Evolutionary conservation across 2,329 filamentous ascomycete genomes (phyloP), one percentile per base, ranked within the genome.

Genomic region (Magnaporthiopsis rhizophila): DNA sequence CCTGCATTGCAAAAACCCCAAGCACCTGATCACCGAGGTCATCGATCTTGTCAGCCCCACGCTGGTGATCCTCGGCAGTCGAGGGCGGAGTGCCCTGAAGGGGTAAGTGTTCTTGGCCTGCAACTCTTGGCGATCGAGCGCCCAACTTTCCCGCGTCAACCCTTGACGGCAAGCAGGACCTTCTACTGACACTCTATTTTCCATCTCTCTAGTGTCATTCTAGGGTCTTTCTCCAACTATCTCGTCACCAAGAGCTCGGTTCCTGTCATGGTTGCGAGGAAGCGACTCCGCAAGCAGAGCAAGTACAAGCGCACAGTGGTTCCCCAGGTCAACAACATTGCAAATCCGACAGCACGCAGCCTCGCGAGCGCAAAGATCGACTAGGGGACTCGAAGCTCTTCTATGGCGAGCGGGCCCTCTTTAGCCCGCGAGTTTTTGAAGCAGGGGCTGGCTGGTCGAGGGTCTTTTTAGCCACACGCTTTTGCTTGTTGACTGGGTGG

Each of bases 181-280:
- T 2, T 50, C 62, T 65, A 56, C 62, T 70, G 64, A 65, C 38
- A 56, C 57, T 64, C 60, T 62, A 13, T 61, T 50, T 61, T 38
- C 36, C 3, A 18, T 26, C 62, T 53, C 13, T 45, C 61, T 70
- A 96, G 93, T 73, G 94, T 97, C 28, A 88, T 99, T 66, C 83
- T 99, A 36, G 95, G 95, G 32, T 97, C 93, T 0, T 98, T 99
- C 76, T 96, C 91, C 66, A 98, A 98, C 74, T 99, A 99, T 72
- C 83, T 99, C 9, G 93, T 99, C 38, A 96, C 92, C 53, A 98
- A 98, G 79, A 96, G 92, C 68, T 96, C 91, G 2, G 92, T 96
- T 21, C 95, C 95, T 0, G 95, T 99, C 66, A 99, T 99, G 95
- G 95, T 98, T 50, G 95, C 95, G 9, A 83, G 95, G 65, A 97